A percentile compares a stretch with the other conserved stretches of the same genome.
Conservation (phyloP, 352 stramenopile genomes). For the Globisporangium carolinianum region DNA sequence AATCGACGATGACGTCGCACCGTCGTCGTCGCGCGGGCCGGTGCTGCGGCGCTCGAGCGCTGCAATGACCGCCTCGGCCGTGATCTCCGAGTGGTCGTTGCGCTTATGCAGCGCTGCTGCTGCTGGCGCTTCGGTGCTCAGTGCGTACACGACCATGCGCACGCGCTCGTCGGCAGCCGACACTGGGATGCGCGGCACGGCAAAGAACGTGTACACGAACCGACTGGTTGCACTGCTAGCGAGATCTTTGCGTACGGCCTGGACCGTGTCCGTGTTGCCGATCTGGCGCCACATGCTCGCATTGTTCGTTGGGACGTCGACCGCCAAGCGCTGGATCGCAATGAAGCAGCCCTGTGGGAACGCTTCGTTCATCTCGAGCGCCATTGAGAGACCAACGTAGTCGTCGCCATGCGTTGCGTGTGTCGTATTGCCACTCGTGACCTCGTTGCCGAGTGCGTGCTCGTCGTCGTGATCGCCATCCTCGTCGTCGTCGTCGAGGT, state of each 20-base stretch:
- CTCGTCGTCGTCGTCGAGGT: conserved; percentile 28
- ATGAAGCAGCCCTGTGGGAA: conserved; percentile 74
- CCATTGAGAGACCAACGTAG: conserved; percentile 77
- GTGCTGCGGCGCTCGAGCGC: conserved; percentile 58
- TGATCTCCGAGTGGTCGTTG: conserved; percentile 70
- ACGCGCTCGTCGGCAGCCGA: conserved; percentile 52
- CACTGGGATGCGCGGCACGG: conserved; percentile 70
- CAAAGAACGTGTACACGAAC: conserved; percentile 77
- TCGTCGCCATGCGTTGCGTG: conserved; percentile 22
- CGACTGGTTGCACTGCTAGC: conserved; percentile 22
- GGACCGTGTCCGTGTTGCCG: conserved; percentile 77
- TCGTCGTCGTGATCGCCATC: conserved; percentile 3
- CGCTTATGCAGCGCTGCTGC: conserved; percentile 15
- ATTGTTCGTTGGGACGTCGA: conserved; percentile 24
- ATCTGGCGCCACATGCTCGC: conserved; percentile 60
- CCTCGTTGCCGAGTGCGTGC: conserved; percentile 6
- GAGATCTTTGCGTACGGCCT: conserved; percentile 45
- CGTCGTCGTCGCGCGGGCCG: conserved; percentile 22
- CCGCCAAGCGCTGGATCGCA: conserved; percentile 59
- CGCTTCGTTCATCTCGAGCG: conserved; percentile 74
- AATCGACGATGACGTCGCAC: conserved; percentile 39
- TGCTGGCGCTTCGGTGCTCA: conserved; percentile 26
- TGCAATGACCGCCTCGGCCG: conserved; percentile 58
- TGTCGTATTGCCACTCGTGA: neutral
- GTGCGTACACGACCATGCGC: conserved; percentile 68